Conservation (phyloP, 2,329 filamentous ascomycete species). For the Aspergillus ochraceoroseus region DNA sequence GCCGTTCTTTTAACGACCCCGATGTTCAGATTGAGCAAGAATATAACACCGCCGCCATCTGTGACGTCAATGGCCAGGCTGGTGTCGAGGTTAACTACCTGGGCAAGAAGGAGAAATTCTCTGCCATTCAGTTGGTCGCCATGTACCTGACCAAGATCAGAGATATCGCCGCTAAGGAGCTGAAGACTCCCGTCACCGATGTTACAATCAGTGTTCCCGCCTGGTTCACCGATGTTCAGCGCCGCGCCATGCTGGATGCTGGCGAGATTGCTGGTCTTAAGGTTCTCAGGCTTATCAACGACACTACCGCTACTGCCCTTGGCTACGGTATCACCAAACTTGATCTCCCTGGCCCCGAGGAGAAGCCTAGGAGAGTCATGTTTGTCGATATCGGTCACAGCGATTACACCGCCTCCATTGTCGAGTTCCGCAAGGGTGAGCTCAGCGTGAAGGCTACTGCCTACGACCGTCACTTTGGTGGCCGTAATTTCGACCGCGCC, state of each 20-base stretch:
- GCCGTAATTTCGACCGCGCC: constrained; percentile 93
- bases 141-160: constrained; percentile 97
- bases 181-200: constrained; percentile 86
- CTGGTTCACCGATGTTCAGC: constrained; percentile 96
- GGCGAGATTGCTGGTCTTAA: constrained; percentile 91
- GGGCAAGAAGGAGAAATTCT: constrained; percentile 92
- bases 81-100: constrained; percentile 90
- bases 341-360: constrained; percentile 79
- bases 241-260: constrained; percentile 82
- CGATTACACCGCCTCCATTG: constrained; percentile 89
- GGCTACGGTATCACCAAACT: constrained; percentile 98
- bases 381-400: constrained; percentile 96
- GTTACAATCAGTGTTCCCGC: constrained; percentile 90
- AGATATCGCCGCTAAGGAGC: constrained; percentile 76
- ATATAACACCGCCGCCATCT: constrained; percentile 76
- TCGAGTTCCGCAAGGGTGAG: constrained; percentile 97
- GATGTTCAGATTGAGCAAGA: constrained; percentile 91
- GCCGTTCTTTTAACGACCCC: constrained; percentile 79
- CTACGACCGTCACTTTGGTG: constrained; percentile 94
- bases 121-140: constrained; percentile 85
- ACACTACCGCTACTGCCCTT: constrained; percentile 91
- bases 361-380: constrained; percentile 83
- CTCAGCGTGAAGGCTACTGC: constrained; percentile 87
- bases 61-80: constrained; percentile 89
- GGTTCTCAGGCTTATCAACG: constrained; percentile 90